These are phyloP conservation scores for Rhizoclosmatium globosum DNA, from an alignment of 192 early-diverging fungal species.

Conservation along the genomic window DNA sequence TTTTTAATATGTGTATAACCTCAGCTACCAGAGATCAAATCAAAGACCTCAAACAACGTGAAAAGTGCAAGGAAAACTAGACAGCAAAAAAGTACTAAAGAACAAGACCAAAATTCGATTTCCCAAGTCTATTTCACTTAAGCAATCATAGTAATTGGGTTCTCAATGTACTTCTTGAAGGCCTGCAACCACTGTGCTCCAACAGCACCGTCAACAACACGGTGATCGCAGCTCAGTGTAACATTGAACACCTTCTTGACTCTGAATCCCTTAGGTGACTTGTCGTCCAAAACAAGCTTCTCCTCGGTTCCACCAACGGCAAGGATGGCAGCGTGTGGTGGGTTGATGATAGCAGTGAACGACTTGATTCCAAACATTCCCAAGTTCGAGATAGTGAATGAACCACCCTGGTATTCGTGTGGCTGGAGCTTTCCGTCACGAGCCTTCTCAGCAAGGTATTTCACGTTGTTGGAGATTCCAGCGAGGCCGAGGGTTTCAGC, in stretches of 20 bases:
- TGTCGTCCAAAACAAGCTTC: conserved; percentile 62
- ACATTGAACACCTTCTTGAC: conserved; percentile 82
- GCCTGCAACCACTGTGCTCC: conserved; percentile 89
- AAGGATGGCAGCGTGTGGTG: conserved; percentile 91
- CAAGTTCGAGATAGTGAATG: conserved; percentile 97
- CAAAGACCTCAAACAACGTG: no score
- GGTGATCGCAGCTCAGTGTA: conserved; percentile 91
- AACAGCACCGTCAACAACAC: conserved; percentile 95
- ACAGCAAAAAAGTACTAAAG: neutral
- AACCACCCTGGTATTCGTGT: conserved; percentile 97
- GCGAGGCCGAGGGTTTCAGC: conserved; percentile 89
- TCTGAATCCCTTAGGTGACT: conserved; percentile 52
- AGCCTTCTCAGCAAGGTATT: conserved; percentile 84
- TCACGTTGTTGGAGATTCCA: conserved; percentile 85
- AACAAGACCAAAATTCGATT: neutral
- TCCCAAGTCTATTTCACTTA: conserved; percentile 53
- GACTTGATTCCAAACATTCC: conserved; percentile 95
- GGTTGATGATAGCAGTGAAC: conserved; percentile 99
- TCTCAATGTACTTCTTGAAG: conserved; percentile 92
- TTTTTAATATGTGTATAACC: neutral
- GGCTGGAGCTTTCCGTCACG: conserved; percentile 89
- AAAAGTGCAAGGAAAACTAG: no score
- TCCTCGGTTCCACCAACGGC: conserved; percentile 88
- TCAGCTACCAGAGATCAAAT: no score
- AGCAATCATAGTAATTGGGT: conserved; percentile 92